phyloP scores from a whole-genome alignment of 2,329 filamentous ascomycete species.

The Cordyceps militaris region DNA sequence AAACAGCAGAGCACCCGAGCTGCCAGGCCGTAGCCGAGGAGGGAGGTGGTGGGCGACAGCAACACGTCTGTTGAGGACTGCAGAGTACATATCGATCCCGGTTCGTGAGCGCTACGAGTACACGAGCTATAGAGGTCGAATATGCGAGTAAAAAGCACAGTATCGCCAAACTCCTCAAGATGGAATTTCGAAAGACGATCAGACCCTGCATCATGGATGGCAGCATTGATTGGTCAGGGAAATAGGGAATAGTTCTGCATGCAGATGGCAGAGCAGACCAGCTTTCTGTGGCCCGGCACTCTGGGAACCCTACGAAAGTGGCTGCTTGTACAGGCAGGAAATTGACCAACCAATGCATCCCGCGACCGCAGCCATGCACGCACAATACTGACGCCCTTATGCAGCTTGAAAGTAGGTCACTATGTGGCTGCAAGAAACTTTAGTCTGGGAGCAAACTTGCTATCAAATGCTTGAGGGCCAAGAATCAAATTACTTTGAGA shows the following conservation, averaged over 20 bases:
- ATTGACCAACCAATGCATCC: slow-evolving; percentile 2
- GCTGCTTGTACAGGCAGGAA: background rate
- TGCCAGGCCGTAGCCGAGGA: background rate
- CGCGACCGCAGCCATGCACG: background rate
- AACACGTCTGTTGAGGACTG: background rate
- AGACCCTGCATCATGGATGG: background rate
- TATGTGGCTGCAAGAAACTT: background rate
- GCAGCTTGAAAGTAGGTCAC: background rate
- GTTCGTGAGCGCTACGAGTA: background rate
- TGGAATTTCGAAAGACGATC: background rate
- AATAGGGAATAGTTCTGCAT: background rate
- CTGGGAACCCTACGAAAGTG: background rate
- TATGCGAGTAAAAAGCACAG: background rate
- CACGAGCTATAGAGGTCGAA: background rate
- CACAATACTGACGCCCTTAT: background rate
- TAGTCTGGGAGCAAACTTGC: background rate
- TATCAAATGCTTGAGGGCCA: background rate
- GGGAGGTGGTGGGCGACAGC: background rate
- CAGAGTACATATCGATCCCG: background rate
- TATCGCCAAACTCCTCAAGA: background rate
- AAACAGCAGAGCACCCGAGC: background rate
- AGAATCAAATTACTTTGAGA: background rate
- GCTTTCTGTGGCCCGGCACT: background rate
- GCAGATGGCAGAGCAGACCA: background rate
- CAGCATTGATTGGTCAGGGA: background rate